Percentiles rank a stretch among this genome's conserved stretches.
These are phyloP conservation scores for Metschnikowia aberdeeniae DNA, from an alignment of 805 yeast species.

Conservation along the genomic window DNA sequence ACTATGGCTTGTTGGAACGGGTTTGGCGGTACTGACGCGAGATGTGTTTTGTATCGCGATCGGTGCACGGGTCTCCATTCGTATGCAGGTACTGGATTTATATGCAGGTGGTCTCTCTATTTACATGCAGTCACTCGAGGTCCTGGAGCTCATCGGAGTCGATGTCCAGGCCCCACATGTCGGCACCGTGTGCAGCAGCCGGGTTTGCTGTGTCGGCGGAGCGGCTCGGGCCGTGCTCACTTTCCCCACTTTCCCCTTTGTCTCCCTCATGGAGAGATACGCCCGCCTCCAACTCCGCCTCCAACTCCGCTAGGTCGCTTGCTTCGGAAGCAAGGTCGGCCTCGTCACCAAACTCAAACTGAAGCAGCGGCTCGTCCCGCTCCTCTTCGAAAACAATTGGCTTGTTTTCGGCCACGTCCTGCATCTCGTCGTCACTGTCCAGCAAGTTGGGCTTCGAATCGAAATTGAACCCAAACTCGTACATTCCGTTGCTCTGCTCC, in stretches of 20 bases:
- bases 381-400: constrained; percentile 7
- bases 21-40: neutral
- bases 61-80: neutral
- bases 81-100: too few relatives aligned
- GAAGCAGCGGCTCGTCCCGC: constrained; percentile 1
- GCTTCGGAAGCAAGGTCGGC: neutral
- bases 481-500: constrained; percentile 26
- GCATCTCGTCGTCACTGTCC: constrained; percentile 16
- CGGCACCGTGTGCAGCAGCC: too few relatives aligned
- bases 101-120: too few relatives aligned
- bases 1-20: neutral
- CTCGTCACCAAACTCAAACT: constrained; percentile 11
- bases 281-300: constrained; percentile 4
- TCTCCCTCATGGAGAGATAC: too few relatives aligned
- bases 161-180: constrained; percentile 1
- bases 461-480: constrained; percentile 32
- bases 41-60: constrained; percentile 3
- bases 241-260: too few relatives aligned
- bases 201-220: too few relatives aligned
- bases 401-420: neutral
- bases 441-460: constrained; percentile 20
- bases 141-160: constrained; percentile 3
- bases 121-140: neutral
- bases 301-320: constrained; percentile 3
- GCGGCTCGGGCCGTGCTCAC: too few relatives aligned